Percentiles rank a stretch among this genome's conserved stretches.
phyloP scores from a whole-genome alignment of 2,329 filamentous ascomycete genomes.

The Aspergillus jensenii region DNA sequence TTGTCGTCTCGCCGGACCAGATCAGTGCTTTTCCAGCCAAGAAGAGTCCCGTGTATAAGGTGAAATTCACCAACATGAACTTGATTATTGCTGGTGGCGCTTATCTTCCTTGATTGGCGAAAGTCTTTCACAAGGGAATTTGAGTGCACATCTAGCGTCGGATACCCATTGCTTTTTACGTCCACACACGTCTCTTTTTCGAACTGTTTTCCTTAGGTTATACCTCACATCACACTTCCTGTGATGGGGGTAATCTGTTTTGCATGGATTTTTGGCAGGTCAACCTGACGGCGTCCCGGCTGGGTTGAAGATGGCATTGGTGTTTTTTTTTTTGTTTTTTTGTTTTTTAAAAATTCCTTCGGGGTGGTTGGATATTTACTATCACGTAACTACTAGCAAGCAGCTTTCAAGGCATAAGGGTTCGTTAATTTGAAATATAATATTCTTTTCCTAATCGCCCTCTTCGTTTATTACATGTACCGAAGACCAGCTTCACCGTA shows the following conservation, averaged over 20 bases:
- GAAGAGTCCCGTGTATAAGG: slow-evolving; percentile 91
- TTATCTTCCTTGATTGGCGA: slow-evolving; percentile 52
- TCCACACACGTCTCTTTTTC: neutral
- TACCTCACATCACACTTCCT: neutral
- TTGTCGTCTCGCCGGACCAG: slow-evolving; percentile 86
- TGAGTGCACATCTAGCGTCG: slow-evolving; percentile 17
- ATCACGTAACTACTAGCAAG: neutral
- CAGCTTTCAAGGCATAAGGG: neutral
- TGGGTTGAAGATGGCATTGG: slow-evolving; percentile 12
- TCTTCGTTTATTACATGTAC: neutral
- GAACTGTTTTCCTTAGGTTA: neutral
- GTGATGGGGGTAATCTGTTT: neutral
- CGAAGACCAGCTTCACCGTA: neutral
- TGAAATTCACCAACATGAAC: slow-evolving; percentile 94
- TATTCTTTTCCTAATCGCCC: neutral
- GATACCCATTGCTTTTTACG: slow-evolving; percentile 18
- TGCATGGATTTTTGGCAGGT: slow-evolving; percentile 7
- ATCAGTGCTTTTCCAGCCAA: slow-evolving; percentile 95
- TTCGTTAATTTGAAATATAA: neutral
- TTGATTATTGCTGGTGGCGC: slow-evolving; percentile 80
- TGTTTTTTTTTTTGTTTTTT: neutral
- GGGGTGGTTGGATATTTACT: slow-evolving; percentile 8
- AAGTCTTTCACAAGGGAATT: neutral
- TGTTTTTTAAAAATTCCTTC: neutral
- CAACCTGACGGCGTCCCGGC: slow-evolving; percentile 13